Evolutionary conservation across 2,329 filamentous ascomycete genomes (phyloP).

Genomic region (Apiospora hydei): DNA sequence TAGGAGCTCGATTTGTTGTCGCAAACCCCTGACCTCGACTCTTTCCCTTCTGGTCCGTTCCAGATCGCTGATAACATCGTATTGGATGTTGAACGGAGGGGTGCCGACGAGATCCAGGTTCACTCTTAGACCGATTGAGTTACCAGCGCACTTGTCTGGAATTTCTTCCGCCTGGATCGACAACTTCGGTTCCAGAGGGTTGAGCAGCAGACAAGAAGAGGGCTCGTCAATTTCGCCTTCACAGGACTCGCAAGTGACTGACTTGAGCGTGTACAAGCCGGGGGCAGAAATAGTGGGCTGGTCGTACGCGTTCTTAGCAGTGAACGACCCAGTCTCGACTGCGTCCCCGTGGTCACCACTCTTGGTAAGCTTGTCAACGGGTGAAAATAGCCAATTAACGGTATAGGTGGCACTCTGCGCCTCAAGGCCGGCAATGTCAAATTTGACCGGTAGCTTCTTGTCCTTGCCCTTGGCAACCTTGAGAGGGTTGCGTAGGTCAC

Average conservation of each 20-base stretch:
- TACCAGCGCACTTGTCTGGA: constrained; percentile 93
- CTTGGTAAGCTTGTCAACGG: constrained; percentile 71
- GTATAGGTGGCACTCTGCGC: constrained; percentile 72
- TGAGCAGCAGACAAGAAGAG: constrained; percentile 89
- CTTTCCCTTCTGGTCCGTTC: constrained; percentile 60
- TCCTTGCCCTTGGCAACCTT: constrained; percentile 80
- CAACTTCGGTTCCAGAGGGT: constrained; percentile 86
- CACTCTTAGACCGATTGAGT: constrained; percentile 87
- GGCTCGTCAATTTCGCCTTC: constrained; percentile 90
- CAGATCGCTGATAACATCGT: constrained; percentile 73
- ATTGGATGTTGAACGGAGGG: constrained; percentile 86
- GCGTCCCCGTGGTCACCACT: constrained; percentile 73
- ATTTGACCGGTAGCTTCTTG: constrained; percentile 74
- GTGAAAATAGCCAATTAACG: constrained; percentile 83
- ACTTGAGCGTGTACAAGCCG: constrained; percentile 85
- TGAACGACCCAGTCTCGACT: constrained; percentile 63
- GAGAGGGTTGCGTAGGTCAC: constrained; percentile 80
- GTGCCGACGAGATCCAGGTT: constrained; percentile 91
- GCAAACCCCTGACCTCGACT: constrained; percentile 71
- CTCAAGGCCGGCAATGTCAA: constrained; percentile 66
- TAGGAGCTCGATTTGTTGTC: constrained; percentile 84
- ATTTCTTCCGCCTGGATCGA: constrained; percentile 80
- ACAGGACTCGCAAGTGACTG: constrained; percentile 82
- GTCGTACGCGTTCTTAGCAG: constrained; percentile 67
- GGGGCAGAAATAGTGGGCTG: constrained; percentile 74